These are phyloP conservation scores for Chlorella sp. DNA, from an alignment of 139 green algal species.

Conservation along the genomic window DNA sequence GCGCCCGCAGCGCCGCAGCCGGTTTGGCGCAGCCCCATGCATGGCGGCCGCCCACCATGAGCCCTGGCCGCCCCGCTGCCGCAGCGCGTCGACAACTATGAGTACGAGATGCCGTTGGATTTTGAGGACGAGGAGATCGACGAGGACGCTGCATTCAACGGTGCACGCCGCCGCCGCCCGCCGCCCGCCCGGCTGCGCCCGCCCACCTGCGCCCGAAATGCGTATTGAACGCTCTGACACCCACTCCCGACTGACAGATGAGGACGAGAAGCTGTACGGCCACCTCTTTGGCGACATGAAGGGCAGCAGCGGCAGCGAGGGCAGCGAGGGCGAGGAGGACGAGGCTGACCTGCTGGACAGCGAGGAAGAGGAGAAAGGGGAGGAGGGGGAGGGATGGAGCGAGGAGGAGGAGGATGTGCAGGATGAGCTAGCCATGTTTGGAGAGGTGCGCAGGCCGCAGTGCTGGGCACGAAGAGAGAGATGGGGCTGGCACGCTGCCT, in stretches of 20 bases:
- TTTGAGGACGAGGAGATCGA: conserved; percentile 98
- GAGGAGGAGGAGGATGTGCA: conserved; percentile 14
- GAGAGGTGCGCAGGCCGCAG: background rate
- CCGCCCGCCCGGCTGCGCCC: background rate
- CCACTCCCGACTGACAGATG: conserved; percentile 20
- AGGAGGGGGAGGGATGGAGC: conserved; percentile 14
- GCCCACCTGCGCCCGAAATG: too few species aligned
- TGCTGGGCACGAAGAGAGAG: too few species aligned
- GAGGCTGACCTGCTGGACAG: conserved; percentile 36
- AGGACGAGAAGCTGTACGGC: conserved; percentile 84
- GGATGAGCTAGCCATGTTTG: background rate
- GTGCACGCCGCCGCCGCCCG: background rate
- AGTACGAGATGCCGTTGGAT: conserved; percentile 87
- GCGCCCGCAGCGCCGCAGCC: background rate
- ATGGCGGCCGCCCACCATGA: background rate
- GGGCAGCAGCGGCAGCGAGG: conserved; percentile 27
- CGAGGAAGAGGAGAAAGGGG: conserved; percentile 40
- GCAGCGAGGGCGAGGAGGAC: conserved; percentile 34
- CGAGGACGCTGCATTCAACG: conserved; percentile 91
- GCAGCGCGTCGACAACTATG: conserved; percentile 86
- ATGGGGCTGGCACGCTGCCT: background rate
- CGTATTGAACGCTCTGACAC: background rate
- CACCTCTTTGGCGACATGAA: conserved; percentile 57
- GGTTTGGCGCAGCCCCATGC: background rate
- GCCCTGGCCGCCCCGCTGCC: background rate